These are phyloP conservation scores for Hirsutella minnesotensis DNA, from an alignment of 2,329 filamentous ascomycete species.

Conservation along the genomic window DNA sequence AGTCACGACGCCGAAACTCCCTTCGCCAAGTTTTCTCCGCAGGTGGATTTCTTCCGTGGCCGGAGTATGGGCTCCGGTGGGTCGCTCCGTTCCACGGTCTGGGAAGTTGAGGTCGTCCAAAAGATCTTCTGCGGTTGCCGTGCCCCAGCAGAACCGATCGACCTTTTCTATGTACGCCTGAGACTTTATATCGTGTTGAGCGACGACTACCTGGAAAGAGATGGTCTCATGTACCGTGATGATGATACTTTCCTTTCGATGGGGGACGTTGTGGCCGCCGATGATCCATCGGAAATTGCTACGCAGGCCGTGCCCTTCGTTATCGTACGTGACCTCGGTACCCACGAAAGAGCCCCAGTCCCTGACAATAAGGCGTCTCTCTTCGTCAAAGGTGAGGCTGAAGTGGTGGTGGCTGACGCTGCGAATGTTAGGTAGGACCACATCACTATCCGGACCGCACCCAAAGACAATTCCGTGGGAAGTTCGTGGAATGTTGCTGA, in stretches of 20 bases:
- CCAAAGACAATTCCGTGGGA: slow-evolving; percentile 8
- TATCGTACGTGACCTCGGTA: slow-evolving; percentile 13
- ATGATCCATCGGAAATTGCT: slow-evolving; percentile 13
- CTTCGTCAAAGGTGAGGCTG: slow-evolving; percentile 11
- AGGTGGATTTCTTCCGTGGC: slow-evolving; percentile 4
- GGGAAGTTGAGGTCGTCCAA: slow-evolving; percentile 4
- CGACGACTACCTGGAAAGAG: slow-evolving; percentile 6
- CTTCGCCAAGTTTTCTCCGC: too few relatives aligned
- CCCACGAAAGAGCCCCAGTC: slow-evolving; percentile 10
- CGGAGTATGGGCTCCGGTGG: slow-evolving; percentile 5
- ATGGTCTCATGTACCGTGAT: slow-evolving; percentile 1
- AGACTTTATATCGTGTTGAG: slow-evolving; percentile 3
- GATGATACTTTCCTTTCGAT: slow-evolving; percentile 3
- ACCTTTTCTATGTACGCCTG: slow-evolving; percentile 10
- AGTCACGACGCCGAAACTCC: slow-evolving; percentile 9
- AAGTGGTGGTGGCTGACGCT: slow-evolving; percentile 7
- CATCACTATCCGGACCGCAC: slow-evolving; percentile 5
- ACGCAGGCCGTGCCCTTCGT: slow-evolving; percentile 7
- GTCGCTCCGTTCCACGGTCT: background rate
- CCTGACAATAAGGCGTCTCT: slow-evolving; percentile 7
- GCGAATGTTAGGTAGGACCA: slow-evolving; percentile 5
- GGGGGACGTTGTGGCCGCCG: slow-evolving; percentile 5
- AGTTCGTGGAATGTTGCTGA: slow-evolving; percentile 8
- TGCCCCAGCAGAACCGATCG: slow-evolving; percentile 8
- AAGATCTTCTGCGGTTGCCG: slow-evolving; percentile 5